These are phyloP conservation scores for Apiospora saccharicola DNA, from an alignment of 2,329 filamentous ascomycete genomes.

Conservation along the genomic window DNA sequence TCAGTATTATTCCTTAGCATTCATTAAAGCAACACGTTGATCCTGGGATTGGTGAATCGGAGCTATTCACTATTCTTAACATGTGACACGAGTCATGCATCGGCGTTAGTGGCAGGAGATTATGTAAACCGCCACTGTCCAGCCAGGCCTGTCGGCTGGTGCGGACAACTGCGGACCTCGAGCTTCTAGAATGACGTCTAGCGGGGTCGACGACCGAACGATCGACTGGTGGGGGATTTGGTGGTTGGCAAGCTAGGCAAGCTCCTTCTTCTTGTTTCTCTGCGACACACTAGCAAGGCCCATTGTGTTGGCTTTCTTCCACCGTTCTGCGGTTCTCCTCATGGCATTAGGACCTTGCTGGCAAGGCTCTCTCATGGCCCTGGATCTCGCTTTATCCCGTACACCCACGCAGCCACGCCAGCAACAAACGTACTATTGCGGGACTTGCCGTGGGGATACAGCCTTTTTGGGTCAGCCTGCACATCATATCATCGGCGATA, in stretches of 20 bases:
- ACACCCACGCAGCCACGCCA: constrained; percentile 15
- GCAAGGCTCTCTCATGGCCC: neutral
- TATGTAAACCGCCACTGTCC: neutral
- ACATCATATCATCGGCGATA: constrained; percentile 19
- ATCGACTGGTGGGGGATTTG: neutral
- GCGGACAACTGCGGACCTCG: constrained; percentile 11
- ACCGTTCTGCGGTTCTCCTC: neutral
- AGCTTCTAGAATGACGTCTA: constrained; percentile 13
- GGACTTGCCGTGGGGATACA: neutral
- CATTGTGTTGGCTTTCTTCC: neutral
- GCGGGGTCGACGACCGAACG: neutral
- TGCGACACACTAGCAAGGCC: neutral
- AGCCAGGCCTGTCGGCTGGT: neutral
- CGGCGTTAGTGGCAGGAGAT: constrained; percentile 1
- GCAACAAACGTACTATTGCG: neutral
- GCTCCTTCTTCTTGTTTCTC: neutral
- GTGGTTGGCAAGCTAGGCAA: neutral
- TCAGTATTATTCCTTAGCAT: neutral
- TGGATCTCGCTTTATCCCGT: neutral
- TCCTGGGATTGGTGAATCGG: neutral
- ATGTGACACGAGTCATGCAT: neutral
- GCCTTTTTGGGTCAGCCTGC: neutral
- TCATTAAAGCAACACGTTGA: neutral
- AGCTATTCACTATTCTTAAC: neutral
- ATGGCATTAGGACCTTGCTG: neutral